A percentile compares a stretch with the other conserved stretches of the same genome.
These are phyloP conservation scores for Pontederia paniculata DNA, from an alignment of 176 grass and related monocot genomes.

Conservation along the genomic window DNA sequence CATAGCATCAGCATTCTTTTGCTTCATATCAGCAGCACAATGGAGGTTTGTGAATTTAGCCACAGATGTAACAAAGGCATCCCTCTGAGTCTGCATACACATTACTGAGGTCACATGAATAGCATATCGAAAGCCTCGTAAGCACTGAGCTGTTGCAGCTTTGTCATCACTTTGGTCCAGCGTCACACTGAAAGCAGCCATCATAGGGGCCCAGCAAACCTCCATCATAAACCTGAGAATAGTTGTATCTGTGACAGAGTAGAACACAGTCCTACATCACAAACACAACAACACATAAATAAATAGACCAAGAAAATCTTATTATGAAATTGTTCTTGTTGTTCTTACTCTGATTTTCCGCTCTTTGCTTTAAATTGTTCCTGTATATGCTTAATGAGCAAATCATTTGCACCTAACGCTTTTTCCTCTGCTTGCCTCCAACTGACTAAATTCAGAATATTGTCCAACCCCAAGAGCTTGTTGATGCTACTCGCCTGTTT, in stretches of 20 bases:
- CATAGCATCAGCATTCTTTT: conserved; percentile 90
- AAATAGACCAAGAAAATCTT: conserved; percentile 6
- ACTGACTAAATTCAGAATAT: conserved; percentile 76
- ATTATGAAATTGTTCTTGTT: background rate
- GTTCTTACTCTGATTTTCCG: conserved; percentile 80
- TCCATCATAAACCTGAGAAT: conserved; percentile 98
- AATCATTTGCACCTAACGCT: conserved; percentile 76
- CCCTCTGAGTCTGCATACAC: conserved; percentile 93
- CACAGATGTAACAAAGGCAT: conserved; percentile 92
- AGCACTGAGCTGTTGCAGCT: conserved; percentile 77
- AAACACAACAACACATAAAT: conserved; percentile 26
- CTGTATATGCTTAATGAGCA: conserved; percentile 92
- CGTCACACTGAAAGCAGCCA: conserved; percentile 94
- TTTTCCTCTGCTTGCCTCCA: conserved; percentile 87
- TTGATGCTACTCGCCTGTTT: conserved; percentile 67
- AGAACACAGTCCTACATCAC: conserved; percentile 75
- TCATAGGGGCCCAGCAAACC: conserved; percentile 96
- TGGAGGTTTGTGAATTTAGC: conserved; percentile 97
- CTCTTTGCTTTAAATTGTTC: conserved; percentile 94
- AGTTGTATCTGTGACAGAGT: conserved; percentile 63
- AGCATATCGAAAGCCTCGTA: conserved; percentile 68
- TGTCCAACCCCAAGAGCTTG: conserved; percentile 89
- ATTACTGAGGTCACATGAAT: conserved; percentile 88
- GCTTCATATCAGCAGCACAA: conserved; percentile 94
- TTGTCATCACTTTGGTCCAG: conserved; percentile 83